Evolutionary conservation across 2,329 filamentous ascomycete species (phyloP), one percentile per base, ranked within the genome.

Genomic region (Leptoxyphium fumago): DNA sequence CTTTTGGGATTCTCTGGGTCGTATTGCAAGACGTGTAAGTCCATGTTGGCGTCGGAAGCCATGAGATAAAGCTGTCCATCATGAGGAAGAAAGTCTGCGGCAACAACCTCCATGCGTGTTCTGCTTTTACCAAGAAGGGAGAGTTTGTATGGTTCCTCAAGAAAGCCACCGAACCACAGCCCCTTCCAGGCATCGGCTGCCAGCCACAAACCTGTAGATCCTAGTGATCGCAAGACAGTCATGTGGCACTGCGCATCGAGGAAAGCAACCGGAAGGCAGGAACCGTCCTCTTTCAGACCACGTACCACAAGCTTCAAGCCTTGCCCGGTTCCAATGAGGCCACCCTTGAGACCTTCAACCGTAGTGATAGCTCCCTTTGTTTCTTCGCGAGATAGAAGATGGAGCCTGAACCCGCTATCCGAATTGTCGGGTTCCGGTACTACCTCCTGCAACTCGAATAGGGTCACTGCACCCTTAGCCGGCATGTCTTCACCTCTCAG

Each of bases 211-310:
- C 89, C 88, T 0, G 86, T 93, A 1, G 82, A 78, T 2, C 79
- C 78, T 14, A 98, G 72, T 55, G 86, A 84, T 57, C 88, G 91
- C 43, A 86, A 75, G n/a, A 82, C 78, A 2, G 80, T 84, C 10
- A 94, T 85, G 56, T 94, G 91, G 63, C 84, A 93, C 65, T 85
- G 91, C 79, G 95, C 93, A 57, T 98, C 91, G 72, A 98, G 83
- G 59, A 98, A 98, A 0, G 91, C 91, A 2, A 98, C 89, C 0
- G 91, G 91, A 1, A 96, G 71, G 43, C 96, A 73, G 1, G 84
- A 87, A 1, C 88, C 86, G 59, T 98, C 91, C 62, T 98, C 91
- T 61, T 95, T 95, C 2, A 98, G 72, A 36, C 91, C 91, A 46
- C 91, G 75, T 1, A 98, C 87, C 83, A 98, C 93, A 61, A 87